Percentiles rank a stretch among this genome's conserved stretches.
phyloP scores from a whole-genome alignment of 257 asterid species.

The Knoxia roxburghii region DNA sequence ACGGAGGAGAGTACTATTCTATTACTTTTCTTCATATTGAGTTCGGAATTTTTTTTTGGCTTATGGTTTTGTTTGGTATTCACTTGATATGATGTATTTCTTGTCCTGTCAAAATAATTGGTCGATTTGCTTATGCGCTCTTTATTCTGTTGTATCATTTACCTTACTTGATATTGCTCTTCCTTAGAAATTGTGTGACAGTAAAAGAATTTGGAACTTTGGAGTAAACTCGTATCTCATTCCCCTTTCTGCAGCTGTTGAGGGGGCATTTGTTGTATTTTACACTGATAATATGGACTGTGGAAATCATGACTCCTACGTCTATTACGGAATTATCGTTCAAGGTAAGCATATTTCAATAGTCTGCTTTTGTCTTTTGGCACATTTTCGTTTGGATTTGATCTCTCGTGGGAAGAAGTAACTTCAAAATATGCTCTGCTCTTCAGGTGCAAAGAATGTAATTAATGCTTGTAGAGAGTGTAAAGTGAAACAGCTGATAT shows the following conservation, averaged over 20 bases:
- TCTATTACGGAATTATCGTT: constrained; percentile 52
- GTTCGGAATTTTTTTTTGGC: too few species aligned
- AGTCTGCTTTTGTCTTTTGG: constrained; percentile 13
- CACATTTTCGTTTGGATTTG: not conserved
- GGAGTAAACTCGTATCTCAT: too few species aligned
- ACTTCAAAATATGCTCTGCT: constrained; percentile 5
- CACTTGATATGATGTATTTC: too few species aligned
- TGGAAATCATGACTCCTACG: constrained; percentile 41
- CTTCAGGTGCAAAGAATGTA: constrained; percentile 71
- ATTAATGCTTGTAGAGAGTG: constrained; percentile 73
- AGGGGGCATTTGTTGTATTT: constrained; percentile 74
- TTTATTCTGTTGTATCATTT: not conserved
- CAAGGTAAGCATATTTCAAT: constrained; percentile 45
- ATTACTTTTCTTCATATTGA: too few species aligned
- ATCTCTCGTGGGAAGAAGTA: not conserved
- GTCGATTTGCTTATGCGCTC: not conserved
- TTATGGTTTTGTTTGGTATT: too few species aligned
- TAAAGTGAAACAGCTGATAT: constrained; percentile 57
- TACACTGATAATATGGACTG: constrained; percentile 47
- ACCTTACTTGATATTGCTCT: not conserved
- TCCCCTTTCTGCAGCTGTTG: constrained; percentile 55
- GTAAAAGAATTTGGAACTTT: not conserved
- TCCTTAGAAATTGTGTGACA: not conserved
- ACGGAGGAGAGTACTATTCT: too few species aligned
- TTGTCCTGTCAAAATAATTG: not conserved